Evolutionary conservation across 2,329 filamentous ascomycete genomes (phyloP).

Genomic region (Thelonectria discophora): DNA sequence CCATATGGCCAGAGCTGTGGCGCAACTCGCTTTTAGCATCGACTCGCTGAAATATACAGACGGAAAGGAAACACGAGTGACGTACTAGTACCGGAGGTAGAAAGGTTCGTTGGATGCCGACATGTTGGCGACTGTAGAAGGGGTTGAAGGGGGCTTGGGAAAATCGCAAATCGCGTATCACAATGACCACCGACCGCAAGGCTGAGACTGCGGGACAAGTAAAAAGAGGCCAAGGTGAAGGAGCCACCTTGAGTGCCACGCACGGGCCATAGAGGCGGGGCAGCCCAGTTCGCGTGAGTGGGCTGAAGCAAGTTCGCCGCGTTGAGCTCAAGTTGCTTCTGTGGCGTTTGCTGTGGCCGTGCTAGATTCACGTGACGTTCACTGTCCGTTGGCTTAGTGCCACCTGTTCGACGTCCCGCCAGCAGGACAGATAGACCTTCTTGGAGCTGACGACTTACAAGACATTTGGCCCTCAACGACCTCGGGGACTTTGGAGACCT

Average conservation of each 20-base stretch:
- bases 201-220: conserved; percentile 40
- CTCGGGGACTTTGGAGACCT: conserved; percentile 42
- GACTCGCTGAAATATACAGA: not conserved
- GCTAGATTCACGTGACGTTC: conserved; percentile 45
- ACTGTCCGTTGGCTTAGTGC: conserved; percentile 47
- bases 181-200: conserved; percentile 29
- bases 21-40: conserved; percentile 25
- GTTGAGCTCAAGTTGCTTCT: not conserved
- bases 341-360: conserved; percentile 26
- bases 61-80: not conserved
- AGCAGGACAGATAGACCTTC: conserved; percentile 53
- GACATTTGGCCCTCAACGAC: conserved; percentile 43
- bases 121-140: conserved; percentile 56
- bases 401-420: conserved; percentile 50
- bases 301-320: conserved; percentile 21
- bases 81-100: conserved; percentile 97
- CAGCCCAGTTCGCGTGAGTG: conserved; percentile 17
- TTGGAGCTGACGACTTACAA: conserved; percentile 44
- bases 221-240: conserved; percentile 22
- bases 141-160: conserved; percentile 18
- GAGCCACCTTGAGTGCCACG: conserved; percentile 1
- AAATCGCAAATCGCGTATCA: conserved; percentile 12
- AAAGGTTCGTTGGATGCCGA: conserved; percentile 81
- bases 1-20: conserved; percentile 91
- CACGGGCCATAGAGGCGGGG: conserved; percentile 39